Evolutionary conservation across 177 flowering plant genomes (phyloP), one percentile per base, ranked within the genome.

Genomic region (Vitis hybrid): DNA sequence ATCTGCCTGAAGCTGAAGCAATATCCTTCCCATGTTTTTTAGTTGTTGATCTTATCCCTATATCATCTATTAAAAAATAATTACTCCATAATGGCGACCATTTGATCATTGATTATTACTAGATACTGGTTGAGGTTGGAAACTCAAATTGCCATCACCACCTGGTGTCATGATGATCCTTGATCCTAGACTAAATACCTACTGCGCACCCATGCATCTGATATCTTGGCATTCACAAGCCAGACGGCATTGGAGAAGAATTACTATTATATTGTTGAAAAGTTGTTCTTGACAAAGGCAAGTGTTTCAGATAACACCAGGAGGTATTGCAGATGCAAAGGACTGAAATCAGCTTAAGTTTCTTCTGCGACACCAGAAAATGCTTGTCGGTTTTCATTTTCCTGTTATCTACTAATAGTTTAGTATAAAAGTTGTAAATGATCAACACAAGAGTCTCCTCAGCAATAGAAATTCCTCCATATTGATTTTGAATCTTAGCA

Each of bases 271-370:
- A 22, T 26, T 29, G 16, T 16, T 62, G 49, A 18, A 10, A 51
- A 52, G 22, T 61, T 76, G 18, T 74, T 39, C 85, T 81, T 84
- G 67, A 83, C 85, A 19, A 64, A 75, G 72, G 59, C 79, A 90
- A 89, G 75, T 93, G 51, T 90, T 93, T 73, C 97, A 94, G 97
- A 92, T 93, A 85, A 91, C 97, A 68, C 76, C 88, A 75, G 99
- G 97, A n/a, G 97, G 99, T 74, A 88, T 94, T 77, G 90, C 98
- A 53, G 98, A 91, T 72, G 97, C 94, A 0, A 94, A 91, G 84
- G 97, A 93, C 78, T 94, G 80, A 86, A 58, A 14, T 14, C 19
- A 26, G 71, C 50, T 15, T 21, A 5, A 12, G 16, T 1, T 29
- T 49, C 31, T 67, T 3, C 56, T 33, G 16, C 31, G 29, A 62